Percentiles rank a stretch among this genome's conserved stretches.
phyloP scores from a whole-genome alignment of 2,329 filamentous ascomycete genomes.

The Paraconiothyrium brasiliense region DNA sequence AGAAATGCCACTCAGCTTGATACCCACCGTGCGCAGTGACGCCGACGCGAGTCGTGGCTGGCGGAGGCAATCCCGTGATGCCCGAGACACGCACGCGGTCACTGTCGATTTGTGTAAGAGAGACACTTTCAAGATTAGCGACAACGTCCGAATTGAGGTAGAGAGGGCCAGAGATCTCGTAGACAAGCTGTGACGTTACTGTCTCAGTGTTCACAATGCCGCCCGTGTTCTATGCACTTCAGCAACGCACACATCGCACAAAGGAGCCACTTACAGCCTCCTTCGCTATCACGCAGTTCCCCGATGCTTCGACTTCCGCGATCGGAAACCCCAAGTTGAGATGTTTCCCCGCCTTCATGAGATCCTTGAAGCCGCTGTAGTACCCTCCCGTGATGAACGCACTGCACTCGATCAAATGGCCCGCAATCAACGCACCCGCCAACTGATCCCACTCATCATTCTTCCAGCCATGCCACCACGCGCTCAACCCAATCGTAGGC shows the following conservation, averaged over 20 bases:
- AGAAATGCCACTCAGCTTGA: constrained; percentile 52
- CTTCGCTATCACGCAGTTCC: constrained; percentile 57
- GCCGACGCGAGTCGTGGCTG: constrained; percentile 44
- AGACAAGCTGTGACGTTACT: constrained; percentile 46
- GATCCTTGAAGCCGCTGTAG: constrained; percentile 57
- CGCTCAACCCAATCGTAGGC: constrained; percentile 56
- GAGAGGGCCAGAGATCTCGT: constrained; percentile 53
- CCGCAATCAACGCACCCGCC: constrained; percentile 61
- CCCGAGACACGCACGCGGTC: constrained; percentile 43
- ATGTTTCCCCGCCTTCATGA: constrained; percentile 37
- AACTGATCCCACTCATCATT: constrained; percentile 57
- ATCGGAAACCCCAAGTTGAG: constrained; percentile 57
- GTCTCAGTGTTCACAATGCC: constrained; percentile 30
- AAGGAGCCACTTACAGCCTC: constrained; percentile 28
- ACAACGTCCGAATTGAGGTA: constrained; percentile 53
- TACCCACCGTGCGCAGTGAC: constrained; percentile 42
- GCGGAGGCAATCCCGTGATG: constrained; percentile 43
- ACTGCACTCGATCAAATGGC: constrained; percentile 65
- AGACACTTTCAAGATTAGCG: constrained; percentile 42
- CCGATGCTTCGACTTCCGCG: constrained; percentile 55
- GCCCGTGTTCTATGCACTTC: constrained; percentile 43
- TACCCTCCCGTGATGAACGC: constrained; percentile 63
- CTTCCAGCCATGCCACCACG: constrained; percentile 64
- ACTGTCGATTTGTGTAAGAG: constrained; percentile 25
- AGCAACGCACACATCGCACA: constrained; percentile 14